phyloP scores from a whole-genome alignment of 2,329 filamentous ascomycete genomes.

The Pseudopithomyces chartarum region DNA sequence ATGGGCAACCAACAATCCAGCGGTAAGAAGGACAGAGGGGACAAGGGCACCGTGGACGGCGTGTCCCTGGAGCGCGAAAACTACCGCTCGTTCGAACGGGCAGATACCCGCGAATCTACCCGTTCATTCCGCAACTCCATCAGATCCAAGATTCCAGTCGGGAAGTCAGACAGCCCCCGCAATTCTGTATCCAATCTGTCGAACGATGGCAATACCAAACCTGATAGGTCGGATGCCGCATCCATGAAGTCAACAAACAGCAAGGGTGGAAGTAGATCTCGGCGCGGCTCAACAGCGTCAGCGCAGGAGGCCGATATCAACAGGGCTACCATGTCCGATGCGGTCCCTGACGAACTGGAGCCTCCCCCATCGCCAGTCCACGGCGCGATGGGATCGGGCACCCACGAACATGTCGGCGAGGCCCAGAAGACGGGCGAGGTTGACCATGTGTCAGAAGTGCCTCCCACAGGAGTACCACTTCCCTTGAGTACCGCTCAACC shows the following conservation, averaged over 20 bases:
- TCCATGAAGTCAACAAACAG: constrained; percentile 76
- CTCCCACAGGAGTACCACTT: constrained; percentile 67
- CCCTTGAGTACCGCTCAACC: constrained; percentile 68
- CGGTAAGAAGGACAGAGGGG: constrained; percentile 52
- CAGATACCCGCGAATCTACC: constrained; percentile 90
- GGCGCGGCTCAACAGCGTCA: constrained; percentile 42
- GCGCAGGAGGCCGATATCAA: constrained; percentile 50
- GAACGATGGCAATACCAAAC: constrained; percentile 55
- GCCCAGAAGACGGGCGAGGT: constrained; percentile 89
- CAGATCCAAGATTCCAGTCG: constrained; percentile 85
- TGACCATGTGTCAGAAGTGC: constrained; percentile 90
- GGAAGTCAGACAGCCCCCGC: constrained; percentile 79
- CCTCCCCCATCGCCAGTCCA: constrained; percentile 86
- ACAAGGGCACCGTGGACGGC: constrained; percentile 52
- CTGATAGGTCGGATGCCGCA: constrained; percentile 73
- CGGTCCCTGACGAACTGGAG: constrained; percentile 41
- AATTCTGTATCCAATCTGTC: constrained; percentile 68
- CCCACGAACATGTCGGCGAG: constrained; percentile 73
- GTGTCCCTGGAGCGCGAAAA: constrained; percentile 70
- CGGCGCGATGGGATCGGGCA: constrained; percentile 73
- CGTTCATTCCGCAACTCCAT: constrained; percentile 82
- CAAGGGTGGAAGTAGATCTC: constrained; percentile 46
- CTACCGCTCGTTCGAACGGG: constrained; percentile 89
- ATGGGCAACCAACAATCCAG: constrained; percentile 83
- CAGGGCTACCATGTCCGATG: constrained; percentile 39